Evolutionary conservation across 106 monocot species (phyloP).

Genomic region (Chionographis japonica): DNA sequence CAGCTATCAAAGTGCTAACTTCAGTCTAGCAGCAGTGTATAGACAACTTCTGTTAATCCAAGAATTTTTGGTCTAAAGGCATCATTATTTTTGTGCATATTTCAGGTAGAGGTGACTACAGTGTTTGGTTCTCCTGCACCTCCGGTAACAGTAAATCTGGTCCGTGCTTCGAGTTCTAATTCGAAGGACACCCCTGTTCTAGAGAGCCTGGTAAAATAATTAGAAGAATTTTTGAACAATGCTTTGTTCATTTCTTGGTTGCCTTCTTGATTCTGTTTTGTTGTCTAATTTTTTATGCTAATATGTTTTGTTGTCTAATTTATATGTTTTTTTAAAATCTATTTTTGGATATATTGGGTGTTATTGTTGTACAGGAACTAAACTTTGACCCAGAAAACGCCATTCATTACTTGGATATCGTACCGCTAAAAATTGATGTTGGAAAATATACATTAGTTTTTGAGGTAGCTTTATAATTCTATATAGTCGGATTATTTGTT

Average conservation of each 20-base stretch:
- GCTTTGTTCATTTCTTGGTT: background rate
- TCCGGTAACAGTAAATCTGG: conserved; percentile 65
- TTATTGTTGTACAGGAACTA: conserved; percentile 47
- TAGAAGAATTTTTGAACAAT: conserved; percentile 1
- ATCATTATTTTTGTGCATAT: background rate
- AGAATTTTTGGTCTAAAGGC: background rate
- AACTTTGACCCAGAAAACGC: conserved; percentile 70
- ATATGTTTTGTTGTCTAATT: no score
- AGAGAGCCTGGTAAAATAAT: conserved; percentile 54
- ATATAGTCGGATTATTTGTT: conserved; percentile 6
- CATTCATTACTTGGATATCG: conserved; percentile 66
- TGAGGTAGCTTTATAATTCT: conserved; percentile 45
- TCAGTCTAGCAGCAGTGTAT: no score
- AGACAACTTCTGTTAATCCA: background rate
- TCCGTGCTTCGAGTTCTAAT: conserved; percentile 35
- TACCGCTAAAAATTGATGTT: conserved; percentile 66
- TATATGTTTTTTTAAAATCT: background rate
- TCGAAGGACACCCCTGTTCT: conserved; percentile 41
- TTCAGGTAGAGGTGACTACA: conserved; percentile 85
- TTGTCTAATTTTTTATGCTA: background rate
- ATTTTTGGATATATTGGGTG: background rate
- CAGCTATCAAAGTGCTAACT: no score
- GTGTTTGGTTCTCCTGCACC: conserved; percentile 83
- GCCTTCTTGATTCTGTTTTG: background rate
- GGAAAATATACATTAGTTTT: conserved; percentile 81